These are phyloP conservation scores for Syncephalastrum contaminatum DNA, from an alignment of 371 early-diverging fungal genomes.

Conservation along the genomic window DNA sequence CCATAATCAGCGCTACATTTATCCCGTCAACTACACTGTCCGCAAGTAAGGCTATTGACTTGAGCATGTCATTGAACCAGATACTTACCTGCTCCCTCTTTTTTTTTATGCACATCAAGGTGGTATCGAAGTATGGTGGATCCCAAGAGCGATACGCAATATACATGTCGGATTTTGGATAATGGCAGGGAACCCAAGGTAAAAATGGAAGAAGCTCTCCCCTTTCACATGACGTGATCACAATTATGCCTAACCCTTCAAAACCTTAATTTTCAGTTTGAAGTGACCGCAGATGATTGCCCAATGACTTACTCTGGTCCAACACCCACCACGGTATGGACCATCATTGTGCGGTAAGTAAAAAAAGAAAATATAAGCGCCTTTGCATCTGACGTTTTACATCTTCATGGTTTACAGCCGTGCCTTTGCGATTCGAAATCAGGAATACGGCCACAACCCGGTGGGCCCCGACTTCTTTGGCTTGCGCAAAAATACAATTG, in stretches of 20 bases:
- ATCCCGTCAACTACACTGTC: conserved; percentile 84
- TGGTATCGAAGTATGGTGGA: conserved; percentile 80
- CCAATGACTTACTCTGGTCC: conserved; percentile 49
- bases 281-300: conserved; percentile 52
- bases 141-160: conserved; percentile 65
- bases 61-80: not conserved
- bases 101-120: conserved; percentile 24
- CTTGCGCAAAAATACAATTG: conserved; percentile 83
- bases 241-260: too few relatives aligned
- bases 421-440: conserved; percentile 69
- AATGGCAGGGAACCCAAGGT: conserved; percentile 76
- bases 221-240: too few relatives aligned
- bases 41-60: conserved; percentile 40
- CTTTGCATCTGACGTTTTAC: conserved; percentile 4
- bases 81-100: not conserved
- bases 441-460: conserved; percentile 79
- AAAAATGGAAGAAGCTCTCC: not conserved
- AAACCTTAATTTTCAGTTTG: conserved; percentile 24
- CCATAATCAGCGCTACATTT: conserved; percentile 92
- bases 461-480: conserved; percentile 95
- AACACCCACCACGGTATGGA: conserved; percentile 56
- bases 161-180: conserved; percentile 80
- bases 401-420: conserved; percentile 18
- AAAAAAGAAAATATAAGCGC: not conserved
- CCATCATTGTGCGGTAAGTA: conserved; percentile 39